A percentile compares a stretch with the other conserved stretches of the same genome.
phyloP scores from a whole-genome alignment of 306 rosid genomes.

The Senna siamea region DNA sequence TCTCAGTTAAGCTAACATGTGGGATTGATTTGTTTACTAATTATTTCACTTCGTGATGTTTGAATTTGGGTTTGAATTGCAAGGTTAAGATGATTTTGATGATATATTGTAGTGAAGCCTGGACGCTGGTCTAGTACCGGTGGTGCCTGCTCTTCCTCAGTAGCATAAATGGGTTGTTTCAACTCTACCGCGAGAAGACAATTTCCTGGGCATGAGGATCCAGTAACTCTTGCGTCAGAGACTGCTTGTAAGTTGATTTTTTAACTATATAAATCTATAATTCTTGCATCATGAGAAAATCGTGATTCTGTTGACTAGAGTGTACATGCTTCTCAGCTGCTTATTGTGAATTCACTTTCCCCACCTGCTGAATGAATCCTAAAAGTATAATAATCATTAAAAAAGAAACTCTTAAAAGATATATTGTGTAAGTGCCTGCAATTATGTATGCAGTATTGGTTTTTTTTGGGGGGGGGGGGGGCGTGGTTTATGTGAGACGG shows the following conservation, averaged over 20 bases:
- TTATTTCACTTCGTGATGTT: slow-evolving; percentile 35
- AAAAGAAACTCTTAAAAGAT: not conserved
- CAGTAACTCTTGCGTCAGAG: slow-evolving; percentile 78
- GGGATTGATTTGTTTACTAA: slow-evolving; percentile 42
- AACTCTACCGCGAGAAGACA: slow-evolving; percentile 64
- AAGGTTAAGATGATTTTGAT: slow-evolving; percentile 60
- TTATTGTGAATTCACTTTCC: slow-evolving; percentile 22
- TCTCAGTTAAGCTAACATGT: slow-evolving; percentile 11
- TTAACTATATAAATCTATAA: slow-evolving; percentile 1
- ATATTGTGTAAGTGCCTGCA: slow-evolving; percentile 11
- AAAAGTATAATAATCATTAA: not conserved
- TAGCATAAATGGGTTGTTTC: slow-evolving; percentile 85
- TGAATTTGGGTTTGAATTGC: slow-evolving; percentile 45
- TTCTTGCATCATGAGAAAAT: slow-evolving; percentile 16
- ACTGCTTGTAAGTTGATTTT: slow-evolving; percentile 79
- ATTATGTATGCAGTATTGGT: not conserved
- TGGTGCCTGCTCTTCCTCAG: slow-evolving; percentile 45
- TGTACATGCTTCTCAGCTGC: not conserved
- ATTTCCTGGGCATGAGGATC: slow-evolving; percentile 81
- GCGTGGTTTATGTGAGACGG: too few species aligned
- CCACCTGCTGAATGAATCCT: slow-evolving; percentile 16
- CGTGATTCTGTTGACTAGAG: not conserved
- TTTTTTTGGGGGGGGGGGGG: too few species aligned
- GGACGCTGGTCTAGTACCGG: slow-evolving; percentile 40
- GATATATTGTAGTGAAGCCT: slow-evolving; percentile 57